phyloP scores from a whole-genome alignment of 2,329 filamentous ascomycete genomes.

The Capronia coronata region DNA sequence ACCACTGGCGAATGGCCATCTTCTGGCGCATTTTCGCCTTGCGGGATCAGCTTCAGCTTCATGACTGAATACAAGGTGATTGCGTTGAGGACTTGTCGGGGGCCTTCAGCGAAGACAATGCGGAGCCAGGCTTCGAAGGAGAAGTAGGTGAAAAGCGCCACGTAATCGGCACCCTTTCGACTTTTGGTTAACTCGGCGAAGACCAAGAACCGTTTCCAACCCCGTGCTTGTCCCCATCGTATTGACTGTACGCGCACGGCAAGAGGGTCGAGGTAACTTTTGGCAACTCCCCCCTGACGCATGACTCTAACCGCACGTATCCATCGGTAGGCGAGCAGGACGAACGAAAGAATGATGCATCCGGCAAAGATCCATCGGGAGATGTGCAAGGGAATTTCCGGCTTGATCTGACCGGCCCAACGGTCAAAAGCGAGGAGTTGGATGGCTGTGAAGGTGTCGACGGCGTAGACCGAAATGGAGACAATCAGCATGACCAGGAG shows the following conservation, averaged over 20 bases:
- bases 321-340: constrained; percentile 74
- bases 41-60: constrained; percentile 63
- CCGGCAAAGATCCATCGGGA: constrained; percentile 93
- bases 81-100: constrained; percentile 83
- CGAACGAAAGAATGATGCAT: constrained; percentile 85
- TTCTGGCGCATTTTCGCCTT: constrained; percentile 45
- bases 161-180: constrained; percentile 82
- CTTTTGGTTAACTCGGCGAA: constrained; percentile 86
- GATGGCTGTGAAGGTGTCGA: constrained; percentile 89
- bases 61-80: constrained; percentile 83
- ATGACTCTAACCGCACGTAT: constrained; percentile 75
- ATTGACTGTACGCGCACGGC: constrained; percentile 79
- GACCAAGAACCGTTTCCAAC: constrained; percentile 86
- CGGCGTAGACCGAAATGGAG: constrained; percentile 75
- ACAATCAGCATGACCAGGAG: constrained; percentile 73
- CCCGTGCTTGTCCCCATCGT: constrained; percentile 64
- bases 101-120: constrained; percentile 82
- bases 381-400: constrained; percentile 66
- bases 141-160: constrained; percentile 88
- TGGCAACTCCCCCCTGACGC: constrained; percentile 74
- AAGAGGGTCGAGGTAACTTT: constrained; percentile 83
- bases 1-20: constrained; percentile 59
- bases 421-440: constrained; percentile 82
- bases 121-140: constrained; percentile 78
- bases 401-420: constrained; percentile 79